These are phyloP conservation scores for Phalaenopsis aphrodite DNA, from an alignment of 106 monocot species.

Conservation along the genomic window DNA sequence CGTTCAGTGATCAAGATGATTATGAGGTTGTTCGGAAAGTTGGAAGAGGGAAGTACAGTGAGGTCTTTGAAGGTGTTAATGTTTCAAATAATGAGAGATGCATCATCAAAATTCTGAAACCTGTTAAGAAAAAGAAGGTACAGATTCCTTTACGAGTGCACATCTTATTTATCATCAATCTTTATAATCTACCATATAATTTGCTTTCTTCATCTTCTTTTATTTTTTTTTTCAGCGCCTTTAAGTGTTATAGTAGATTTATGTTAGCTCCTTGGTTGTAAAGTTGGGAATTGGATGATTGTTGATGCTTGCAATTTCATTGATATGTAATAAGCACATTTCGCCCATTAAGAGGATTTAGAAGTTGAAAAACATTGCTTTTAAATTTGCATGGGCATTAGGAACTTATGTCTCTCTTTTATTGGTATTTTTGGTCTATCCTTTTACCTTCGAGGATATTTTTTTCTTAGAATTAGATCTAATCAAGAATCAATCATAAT, in stretches of 20 bases:
- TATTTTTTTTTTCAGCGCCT: not conserved
- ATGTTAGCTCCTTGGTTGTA: not conserved
- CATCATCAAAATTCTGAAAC: conserved; percentile 75
- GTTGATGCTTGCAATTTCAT: not conserved
- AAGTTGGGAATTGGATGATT: not conserved
- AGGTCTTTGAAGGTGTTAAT: conserved; percentile 74
- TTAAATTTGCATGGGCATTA: not conserved
- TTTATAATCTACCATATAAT: not conserved
- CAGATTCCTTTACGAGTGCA: not conserved
- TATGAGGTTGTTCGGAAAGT: conserved; percentile 81
- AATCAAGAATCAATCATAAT: not conserved
- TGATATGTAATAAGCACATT: not conserved
- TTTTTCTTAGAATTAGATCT: not conserved
- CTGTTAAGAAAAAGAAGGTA: conserved; percentile 86
- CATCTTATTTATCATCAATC: not conserved
- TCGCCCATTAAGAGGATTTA: not conserved
- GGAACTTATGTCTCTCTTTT: not conserved
- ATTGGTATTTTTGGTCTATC: not conserved
- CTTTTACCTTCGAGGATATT: not conserved
- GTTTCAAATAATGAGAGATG: conserved; percentile 42
- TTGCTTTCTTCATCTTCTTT: not conserved
- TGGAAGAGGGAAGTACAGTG: conserved; percentile 78
- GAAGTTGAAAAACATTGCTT: not conserved
- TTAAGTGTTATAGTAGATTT: not conserved
- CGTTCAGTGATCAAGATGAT: conserved; percentile 62